These are phyloP conservation scores for Aphanoascus verrucosus DNA, from an alignment of 2,329 filamentous ascomycete genomes.

Conservation along the genomic window DNA sequence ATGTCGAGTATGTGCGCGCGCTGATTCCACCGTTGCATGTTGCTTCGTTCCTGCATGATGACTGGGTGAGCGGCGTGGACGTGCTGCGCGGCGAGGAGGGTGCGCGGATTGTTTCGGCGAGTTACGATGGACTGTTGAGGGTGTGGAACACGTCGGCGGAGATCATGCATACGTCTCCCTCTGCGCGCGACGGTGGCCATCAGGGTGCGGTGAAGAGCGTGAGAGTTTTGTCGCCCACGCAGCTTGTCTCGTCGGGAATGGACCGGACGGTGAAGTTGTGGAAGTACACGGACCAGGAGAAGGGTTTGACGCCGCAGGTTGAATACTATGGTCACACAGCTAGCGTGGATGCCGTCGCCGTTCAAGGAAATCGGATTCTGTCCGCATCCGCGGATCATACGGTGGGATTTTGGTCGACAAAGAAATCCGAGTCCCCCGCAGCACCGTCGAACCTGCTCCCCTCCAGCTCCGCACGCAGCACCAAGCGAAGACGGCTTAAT, in stretches of 20 bases:
- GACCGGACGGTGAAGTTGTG: slow-evolving; percentile 81
- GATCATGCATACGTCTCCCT: slow-evolving; percentile 63
- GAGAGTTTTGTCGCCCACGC: slow-evolving; percentile 66
- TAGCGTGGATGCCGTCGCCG: slow-evolving; percentile 61
- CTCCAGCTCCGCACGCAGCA: slow-evolving; percentile 48
- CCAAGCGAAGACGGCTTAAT: slow-evolving; percentile 68
- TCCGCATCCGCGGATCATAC: slow-evolving; percentile 75
- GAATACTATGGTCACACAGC: slow-evolving; percentile 76
- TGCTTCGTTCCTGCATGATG: slow-evolving; percentile 90
- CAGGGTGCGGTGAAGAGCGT: slow-evolving; percentile 68
- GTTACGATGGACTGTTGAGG: slow-evolving; percentile 79
- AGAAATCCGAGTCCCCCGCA: slow-evolving; percentile 62
- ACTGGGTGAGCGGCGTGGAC: slow-evolving; percentile 87
- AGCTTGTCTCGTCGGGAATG: slow-evolving; percentile 71
- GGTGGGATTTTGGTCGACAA: slow-evolving; percentile 80
- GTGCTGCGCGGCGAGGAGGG: slow-evolving; percentile 61
- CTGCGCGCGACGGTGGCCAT: slow-evolving; percentile 59
- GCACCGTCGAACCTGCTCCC: slow-evolving; percentile 61
- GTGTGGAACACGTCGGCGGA: slow-evolving; percentile 88
- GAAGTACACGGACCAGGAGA: slow-evolving; percentile 65
- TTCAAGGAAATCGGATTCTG: slow-evolving; percentile 67
- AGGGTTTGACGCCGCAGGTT: slow-evolving; percentile 59
- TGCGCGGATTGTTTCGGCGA: slow-evolving; percentile 75
- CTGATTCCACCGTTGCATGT: slow-evolving; percentile 81
- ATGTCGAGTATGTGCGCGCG: slow-evolving; percentile 86